Evolutionary conservation across 2,329 filamentous ascomycete species (phyloP).

Genomic region (Aplosporella prunicola): DNA sequence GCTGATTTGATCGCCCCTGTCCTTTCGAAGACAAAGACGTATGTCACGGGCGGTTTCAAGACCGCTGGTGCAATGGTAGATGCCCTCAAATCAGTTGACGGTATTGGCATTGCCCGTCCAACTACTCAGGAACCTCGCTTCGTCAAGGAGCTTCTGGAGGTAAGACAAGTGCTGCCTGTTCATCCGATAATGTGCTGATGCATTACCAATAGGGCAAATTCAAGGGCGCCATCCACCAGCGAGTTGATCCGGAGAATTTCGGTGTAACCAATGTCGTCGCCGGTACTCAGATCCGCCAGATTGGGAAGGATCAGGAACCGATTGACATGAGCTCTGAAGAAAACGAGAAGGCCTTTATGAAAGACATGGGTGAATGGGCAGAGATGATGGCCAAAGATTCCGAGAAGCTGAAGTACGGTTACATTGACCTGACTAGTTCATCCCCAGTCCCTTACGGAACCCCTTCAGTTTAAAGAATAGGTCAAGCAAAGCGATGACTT

Average conservation of each 20-base stretch:
- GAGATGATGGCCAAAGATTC: constrained; percentile 33
- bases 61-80: constrained; percentile 13
- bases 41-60: constrained; percentile 47
- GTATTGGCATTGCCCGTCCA: constrained; percentile 50
- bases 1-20: constrained; percentile 42
- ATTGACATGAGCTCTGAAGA: constrained; percentile 42
- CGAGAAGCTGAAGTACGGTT: constrained; percentile 34
- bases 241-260: constrained; percentile 45
- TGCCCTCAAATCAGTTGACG: constrained; percentile 30
- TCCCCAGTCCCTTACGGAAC: constrained; percentile 29
- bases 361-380: constrained; percentile 39
- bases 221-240: constrained; percentile 38
- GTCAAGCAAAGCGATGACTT: too few species aligned
- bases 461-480: neutral
- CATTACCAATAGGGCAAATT: too few species aligned
- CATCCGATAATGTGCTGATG: too few species aligned
- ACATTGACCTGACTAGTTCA: constrained; percentile 34
- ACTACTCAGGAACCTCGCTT: constrained; percentile 43
- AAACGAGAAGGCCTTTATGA: constrained; percentile 39
- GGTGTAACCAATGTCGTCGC: constrained; percentile 37
- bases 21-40: constrained; percentile 45
- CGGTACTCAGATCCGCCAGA: constrained; percentile 43
- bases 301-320: constrained; percentile 45
- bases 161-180: too few species aligned
- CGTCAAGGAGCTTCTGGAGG: constrained; percentile 36